Evolutionary conservation across 169 alveolate genomes (phyloP), one percentile per base, ranked within the genome.

Genomic region (Eimeria acervulina): DNA sequence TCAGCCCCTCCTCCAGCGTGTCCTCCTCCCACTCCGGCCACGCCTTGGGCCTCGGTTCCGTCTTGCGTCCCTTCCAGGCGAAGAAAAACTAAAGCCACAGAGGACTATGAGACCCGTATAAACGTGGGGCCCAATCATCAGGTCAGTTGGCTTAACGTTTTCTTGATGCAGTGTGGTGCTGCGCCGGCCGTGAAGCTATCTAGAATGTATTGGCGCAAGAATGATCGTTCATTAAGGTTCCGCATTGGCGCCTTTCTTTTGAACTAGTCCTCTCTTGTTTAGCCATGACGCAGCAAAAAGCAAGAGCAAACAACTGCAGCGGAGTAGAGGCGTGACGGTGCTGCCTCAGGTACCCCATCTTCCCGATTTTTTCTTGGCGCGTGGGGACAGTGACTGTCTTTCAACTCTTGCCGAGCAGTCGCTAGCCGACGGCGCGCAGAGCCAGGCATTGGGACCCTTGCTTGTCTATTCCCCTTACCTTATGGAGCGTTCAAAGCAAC

Each of bases 401-500:
- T 52, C 93, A 61, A 85, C 81, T 21, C 55, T 85, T 55, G 93
- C 93, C 8, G 93, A 85, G 38, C 93, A 85, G 2, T 59, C 93
- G 44, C 93, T 85, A 33, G 59, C 44, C 44, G 93, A 85, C 28
- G 93, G 93, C 17, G 93, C 93, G n/a, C 93, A 85, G 78, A 85
- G 93, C 59, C 93, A 85, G 93, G 93, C 93, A 6, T 44, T 85
- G 93, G 93, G 93, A 40, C 93, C 93, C 13, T 44, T 85, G 66
- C 93, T 85, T 59, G 93, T 85, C 72, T 85, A 85, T 85, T 85
- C 93, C 23, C 93, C 93, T 13, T 85, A 85, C 44, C 93, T 85
- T 10, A 85, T 85, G 93, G 93, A 85, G 80, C 93, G 93, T 26
- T 85, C 93, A 52, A 85, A 85, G 55, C 93, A 85, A n/a, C 93